Percentiles rank a stretch among this genome's conserved stretches.
Conservation (phyloP, 2,329 filamentous ascomycete species). For the Myriosclerotinia duriaeana region DNA sequence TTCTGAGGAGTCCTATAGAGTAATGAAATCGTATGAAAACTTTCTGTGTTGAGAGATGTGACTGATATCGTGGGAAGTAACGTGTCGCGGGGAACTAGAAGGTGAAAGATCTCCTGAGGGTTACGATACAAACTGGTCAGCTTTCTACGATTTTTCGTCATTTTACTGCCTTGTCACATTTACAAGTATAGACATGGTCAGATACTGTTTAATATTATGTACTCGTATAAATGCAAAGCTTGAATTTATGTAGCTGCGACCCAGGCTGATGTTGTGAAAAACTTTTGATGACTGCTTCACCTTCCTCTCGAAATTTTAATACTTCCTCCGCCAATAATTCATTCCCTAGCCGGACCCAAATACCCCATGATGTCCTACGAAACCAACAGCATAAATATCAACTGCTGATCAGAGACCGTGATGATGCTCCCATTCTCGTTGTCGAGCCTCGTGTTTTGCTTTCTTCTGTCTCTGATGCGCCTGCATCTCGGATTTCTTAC, state of each 20-base stretch:
- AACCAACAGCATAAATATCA: neutral
- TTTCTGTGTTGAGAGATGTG: too few relatives aligned
- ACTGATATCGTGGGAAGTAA: too few relatives aligned
- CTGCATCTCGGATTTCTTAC: conserved; percentile 11
- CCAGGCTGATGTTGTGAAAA: neutral
- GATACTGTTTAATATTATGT: too few relatives aligned
- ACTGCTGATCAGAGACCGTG: neutral
- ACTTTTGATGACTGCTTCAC: neutral
- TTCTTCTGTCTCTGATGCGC: neutral
- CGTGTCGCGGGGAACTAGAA: too few relatives aligned
- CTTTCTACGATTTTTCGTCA: too few relatives aligned
- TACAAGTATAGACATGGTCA: too few relatives aligned
- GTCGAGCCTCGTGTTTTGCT: neutral
- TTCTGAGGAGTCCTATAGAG: too few relatives aligned
- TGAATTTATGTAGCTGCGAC: neutral
- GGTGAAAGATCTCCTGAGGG: too few relatives aligned
- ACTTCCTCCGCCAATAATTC: neutral
- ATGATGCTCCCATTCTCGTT: too few relatives aligned
- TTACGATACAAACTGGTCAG: too few relatives aligned
- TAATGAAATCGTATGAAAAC: too few relatives aligned
- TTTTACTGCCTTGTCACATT: too few relatives aligned
- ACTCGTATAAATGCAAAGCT: neutral
- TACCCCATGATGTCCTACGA: neutral
- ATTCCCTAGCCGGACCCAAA: neutral
- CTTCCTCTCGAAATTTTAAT: neutral